Base-by-base conservation (phyloP, 225 moss, liverwort and hornwort species). In the Pseudisothecium myosuroides region DNA sequence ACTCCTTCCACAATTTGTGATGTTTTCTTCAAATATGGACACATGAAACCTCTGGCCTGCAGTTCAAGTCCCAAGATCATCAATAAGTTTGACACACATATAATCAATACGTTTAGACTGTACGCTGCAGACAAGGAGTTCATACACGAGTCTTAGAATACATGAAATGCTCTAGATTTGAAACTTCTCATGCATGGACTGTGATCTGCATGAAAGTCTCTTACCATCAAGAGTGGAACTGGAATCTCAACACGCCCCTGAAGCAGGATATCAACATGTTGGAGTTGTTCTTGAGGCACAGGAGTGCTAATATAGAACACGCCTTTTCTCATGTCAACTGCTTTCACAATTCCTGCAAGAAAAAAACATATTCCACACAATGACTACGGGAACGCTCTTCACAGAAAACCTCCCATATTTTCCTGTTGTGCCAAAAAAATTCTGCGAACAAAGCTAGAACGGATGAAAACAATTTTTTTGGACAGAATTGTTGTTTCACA, bases 241-340 rank as follows among this genome's bases (percentile, higher is more conserved):
- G 97, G 98, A 89, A 97, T 88, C 88, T 96, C 95, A 74, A 97
- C 90, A 74, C 97, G 96, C 14, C 98, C 97, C 80, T 96, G 97
- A 83, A 97, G 92, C 68, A 98, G 80, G 39, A 90, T 91, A 88
- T 96, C 91, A 43, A 98, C 98, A 37, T 86, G 75, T 81, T 92
- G 93, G 43, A 98, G 93, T 43, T 93, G 88, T 56, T 96, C 94
- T 78, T 75, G 45, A 85, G 95, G 80, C 43, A 97, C 86, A 76
- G 96, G 98, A 49, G 97, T 98, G 86, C 97, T 95, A 47, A 98
- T 90, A 77, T 96, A 96, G 41, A 96, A 75, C 50, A 97, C 77
- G 4, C 94, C 93, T 91, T 90, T 95, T 60, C 80, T 89, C 83
- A 90, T 76, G 88, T 98, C 97, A 59, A 97, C 88, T 58, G 96